These are phyloP conservation scores for Escallonia rubra DNA, from an alignment of 129 eudicot species.

Conservation along the genomic window DNA sequence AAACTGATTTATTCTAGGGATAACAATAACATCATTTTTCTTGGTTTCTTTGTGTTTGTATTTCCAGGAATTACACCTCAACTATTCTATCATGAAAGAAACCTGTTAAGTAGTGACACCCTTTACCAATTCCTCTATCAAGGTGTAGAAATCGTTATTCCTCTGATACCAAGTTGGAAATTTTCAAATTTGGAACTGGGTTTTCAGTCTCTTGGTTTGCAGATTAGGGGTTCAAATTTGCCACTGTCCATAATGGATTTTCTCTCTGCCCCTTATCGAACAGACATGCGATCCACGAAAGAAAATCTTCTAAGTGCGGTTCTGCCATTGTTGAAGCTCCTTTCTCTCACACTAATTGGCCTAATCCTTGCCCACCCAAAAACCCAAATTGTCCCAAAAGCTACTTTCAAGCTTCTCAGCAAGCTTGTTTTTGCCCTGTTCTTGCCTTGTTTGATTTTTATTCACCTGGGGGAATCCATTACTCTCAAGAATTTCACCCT, in stretches of 20 bases:
- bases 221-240: too few relatives aligned
- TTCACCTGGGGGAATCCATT: conserved; percentile 63
- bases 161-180: too few relatives aligned
- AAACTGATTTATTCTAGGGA: too few relatives aligned
- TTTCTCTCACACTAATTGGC: conserved; percentile 54
- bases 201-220: too few relatives aligned
- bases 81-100: too few relatives aligned
- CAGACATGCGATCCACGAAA: conserved; percentile 26
- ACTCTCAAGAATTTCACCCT: conserved; percentile 43
- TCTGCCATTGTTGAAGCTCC: conserved; percentile 57
- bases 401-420: conserved; percentile 81
- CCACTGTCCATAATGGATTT: background rate
- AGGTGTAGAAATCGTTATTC: too few relatives aligned
- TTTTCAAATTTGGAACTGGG: too few relatives aligned
- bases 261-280: background rate
- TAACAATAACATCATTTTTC: too few relatives aligned
- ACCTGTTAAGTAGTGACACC: too few relatives aligned
- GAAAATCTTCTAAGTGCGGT: conserved; percentile 43
- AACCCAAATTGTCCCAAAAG: conserved; percentile 59
- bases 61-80: too few relatives aligned
- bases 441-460: conserved; percentile 73
- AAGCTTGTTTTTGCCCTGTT: conserved; percentile 76
- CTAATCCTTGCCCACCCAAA: conserved; percentile 55
- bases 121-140: too few relatives aligned
- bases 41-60: too few relatives aligned